A percentile compares a stretch with the other conserved stretches of the same genome.
These are phyloP conservation scores for Holtermannia corniformis DNA, from an alignment of 768 basidiomycete genomes.

Conservation along the genomic window DNA sequence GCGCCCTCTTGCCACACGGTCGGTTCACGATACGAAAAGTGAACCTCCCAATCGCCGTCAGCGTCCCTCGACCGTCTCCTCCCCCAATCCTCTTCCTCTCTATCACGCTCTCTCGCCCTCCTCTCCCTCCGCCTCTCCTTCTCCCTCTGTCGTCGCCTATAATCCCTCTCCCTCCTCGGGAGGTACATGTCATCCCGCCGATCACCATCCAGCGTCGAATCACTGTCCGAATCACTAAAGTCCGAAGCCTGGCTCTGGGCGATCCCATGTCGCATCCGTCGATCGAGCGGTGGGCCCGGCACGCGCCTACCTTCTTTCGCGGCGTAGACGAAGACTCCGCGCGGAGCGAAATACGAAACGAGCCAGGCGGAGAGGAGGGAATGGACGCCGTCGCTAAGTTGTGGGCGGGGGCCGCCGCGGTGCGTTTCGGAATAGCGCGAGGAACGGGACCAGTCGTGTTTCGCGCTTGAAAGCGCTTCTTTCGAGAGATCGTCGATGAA, in stretches of 20 bases:
- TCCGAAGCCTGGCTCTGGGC: conserved; percentile 18
- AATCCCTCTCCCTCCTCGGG: conserved; percentile 22
- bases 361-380: conserved; percentile 29
- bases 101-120: conserved; percentile 7
- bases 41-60: conserved; percentile 30
- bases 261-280: conserved; percentile 1
- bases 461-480: conserved; percentile 20
- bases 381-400: conserved; percentile 25
- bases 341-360: conserved; percentile 30
- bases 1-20: conserved; percentile 31
- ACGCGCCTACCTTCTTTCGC: conserved; percentile 21
- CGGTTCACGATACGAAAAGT: conserved; percentile 24
- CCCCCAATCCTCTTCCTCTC: conserved; percentile 4
- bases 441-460: conserved; percentile 7
- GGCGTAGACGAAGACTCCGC: conserved; percentile 31
- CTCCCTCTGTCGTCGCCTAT: conserved; percentile 14
- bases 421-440: background rate
- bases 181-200: conserved; percentile 25
- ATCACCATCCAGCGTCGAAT: background rate
- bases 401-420: conserved; percentile 20
- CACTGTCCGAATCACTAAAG: conserved; percentile 15
- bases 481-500: conserved; percentile 29
- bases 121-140: conserved; percentile 18
- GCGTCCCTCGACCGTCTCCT: background rate
- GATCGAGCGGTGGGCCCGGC: conserved; percentile 25